Conservation (phyloP, 345 rosid genomes). For the Zanthoxylum bungeanum region DNA sequence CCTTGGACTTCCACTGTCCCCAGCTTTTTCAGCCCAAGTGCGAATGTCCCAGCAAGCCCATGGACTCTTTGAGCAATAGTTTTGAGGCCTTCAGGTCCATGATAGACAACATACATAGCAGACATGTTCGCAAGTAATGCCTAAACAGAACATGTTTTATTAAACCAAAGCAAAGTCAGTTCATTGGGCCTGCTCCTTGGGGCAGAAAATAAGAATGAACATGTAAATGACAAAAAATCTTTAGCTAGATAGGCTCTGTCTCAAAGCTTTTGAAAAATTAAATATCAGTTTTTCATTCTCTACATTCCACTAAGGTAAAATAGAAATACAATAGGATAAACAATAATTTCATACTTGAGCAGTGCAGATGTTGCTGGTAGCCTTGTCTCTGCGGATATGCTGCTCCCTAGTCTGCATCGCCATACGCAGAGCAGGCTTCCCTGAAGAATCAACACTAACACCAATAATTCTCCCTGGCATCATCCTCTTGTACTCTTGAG, state of each 20-base stretch:
- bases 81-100: constrained; percentile 91
- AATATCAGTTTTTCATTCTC: neutral
- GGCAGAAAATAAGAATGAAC: neutral
- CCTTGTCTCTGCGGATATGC: constrained; percentile 98
- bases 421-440: constrained; percentile 94
- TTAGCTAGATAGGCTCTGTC: neutral
- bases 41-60: constrained; percentile 84
- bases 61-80: constrained; percentile 77
- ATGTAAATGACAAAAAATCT: neutral
- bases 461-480: constrained; percentile 99
- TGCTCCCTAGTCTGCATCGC: constrained; percentile 99
- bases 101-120: constrained; percentile 95
- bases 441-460: constrained; percentile 87
- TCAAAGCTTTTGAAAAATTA: neutral
- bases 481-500: constrained; percentile 97
- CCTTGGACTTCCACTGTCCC: constrained; percentile 79
- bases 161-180: constrained; percentile 13
- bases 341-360: constrained; percentile 70
- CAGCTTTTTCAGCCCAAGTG: constrained; percentile 85
- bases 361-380: constrained; percentile 99
- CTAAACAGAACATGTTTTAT: constrained; percentile 33
- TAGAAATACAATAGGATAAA: constrained; percentile 8
- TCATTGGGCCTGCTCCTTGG: neutral
- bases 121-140: constrained; percentile 98
- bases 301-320: neutral